Evolutionary conservation across 1,284 basidiomycete genomes (phyloP).

Genomic region (Mycena citricolor): DNA sequence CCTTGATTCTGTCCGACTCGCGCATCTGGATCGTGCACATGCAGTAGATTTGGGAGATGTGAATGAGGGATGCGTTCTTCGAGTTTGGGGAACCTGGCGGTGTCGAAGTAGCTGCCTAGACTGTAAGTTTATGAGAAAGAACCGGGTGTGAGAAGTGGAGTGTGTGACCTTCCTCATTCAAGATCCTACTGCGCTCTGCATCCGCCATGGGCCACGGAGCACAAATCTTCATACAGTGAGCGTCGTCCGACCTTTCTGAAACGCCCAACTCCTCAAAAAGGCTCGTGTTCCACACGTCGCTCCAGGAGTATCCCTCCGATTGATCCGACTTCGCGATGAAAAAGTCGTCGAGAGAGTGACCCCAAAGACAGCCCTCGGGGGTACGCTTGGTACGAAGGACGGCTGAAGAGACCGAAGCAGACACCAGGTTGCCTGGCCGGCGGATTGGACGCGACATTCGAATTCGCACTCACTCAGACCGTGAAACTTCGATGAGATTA

Average conservation of each 20-base stretch:
- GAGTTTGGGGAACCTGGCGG: conserved; percentile 16
- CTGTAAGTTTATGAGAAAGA: conserved; percentile 2
- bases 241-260: conserved; percentile 7
- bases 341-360: conserved; percentile 17
- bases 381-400: conserved; percentile 15
- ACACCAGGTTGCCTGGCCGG: conserved; percentile 8
- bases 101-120: neutral
- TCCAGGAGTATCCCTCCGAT: conserved; percentile 15
- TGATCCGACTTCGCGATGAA: conserved; percentile 6
- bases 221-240: conserved; percentile 9
- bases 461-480: too few species aligned
- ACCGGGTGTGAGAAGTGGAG: neutral
- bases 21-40: conserved; percentile 18
- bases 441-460: too few species aligned
- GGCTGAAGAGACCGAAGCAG: conserved; percentile 6
- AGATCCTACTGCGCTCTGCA: too few species aligned
- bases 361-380: conserved; percentile 18
- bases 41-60: conserved; percentile 13
- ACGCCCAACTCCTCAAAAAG: conserved; percentile 14
- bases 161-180: neutral
- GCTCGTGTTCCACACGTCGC: conserved; percentile 19
- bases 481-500: too few species aligned
- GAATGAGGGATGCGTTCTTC: conserved; percentile 10
- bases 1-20: conserved; percentile 12
- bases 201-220: too few species aligned